Evolutionary conservation across 345 rosid genomes (phyloP).

Genomic region (rapeseed (Brassica napus)): DNA sequence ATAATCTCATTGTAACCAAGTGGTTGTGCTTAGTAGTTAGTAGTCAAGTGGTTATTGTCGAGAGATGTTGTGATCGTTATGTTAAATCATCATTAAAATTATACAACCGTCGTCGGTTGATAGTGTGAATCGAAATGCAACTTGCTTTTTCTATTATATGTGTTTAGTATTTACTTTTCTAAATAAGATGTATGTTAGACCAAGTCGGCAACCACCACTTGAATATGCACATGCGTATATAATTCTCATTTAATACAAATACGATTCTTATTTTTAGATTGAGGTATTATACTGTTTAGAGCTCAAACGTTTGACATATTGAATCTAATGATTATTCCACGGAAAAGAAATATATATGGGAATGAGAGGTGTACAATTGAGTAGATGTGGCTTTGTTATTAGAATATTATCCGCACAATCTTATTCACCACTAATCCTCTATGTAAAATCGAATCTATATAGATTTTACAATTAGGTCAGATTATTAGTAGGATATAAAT

Average conservation of each 20-base stretch:
- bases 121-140: conserved; percentile 15
- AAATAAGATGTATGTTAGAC: conserved; percentile 2
- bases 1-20: background rate
- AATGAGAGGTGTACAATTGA: conserved; percentile 28
- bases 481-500: background rate
- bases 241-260: background rate
- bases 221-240: conserved; percentile 17
- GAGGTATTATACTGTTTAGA: background rate
- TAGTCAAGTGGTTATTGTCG: background rate
- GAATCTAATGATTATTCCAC: conserved; percentile 21
- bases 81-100: background rate
- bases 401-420: conserved; percentile 17
- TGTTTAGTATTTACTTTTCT: conserved; percentile 6
- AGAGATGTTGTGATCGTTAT: background rate
- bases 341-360: background rate
- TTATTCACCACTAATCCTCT: conserved; percentile 10
- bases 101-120: background rate
- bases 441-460: background rate
- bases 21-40: background rate
- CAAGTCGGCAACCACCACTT: conserved; percentile 26
- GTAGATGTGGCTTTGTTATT: conserved; percentile 2
- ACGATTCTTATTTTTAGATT: background rate
- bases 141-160: conserved; percentile 15
- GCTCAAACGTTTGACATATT: conserved; percentile 29
- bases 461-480: background rate